Evolutionary conservation across 2,329 filamentous ascomycete genomes (phyloP), one percentile per base, ranked within the genome.

Genomic region (Colletotrichum chrysophilum): DNA sequence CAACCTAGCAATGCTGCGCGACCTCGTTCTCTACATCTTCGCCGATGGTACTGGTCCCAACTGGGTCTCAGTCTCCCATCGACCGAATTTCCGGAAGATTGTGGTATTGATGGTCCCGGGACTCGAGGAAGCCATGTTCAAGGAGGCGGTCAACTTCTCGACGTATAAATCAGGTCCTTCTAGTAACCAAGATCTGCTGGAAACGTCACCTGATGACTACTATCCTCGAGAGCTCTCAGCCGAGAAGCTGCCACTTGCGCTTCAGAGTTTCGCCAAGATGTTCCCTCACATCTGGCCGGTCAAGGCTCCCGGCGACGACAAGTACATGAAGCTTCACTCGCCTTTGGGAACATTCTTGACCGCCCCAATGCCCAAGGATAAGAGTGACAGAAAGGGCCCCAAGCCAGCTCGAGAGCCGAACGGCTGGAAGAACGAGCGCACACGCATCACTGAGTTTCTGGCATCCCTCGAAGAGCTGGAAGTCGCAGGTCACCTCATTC

Each of bases 101-200:
- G 96, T 98, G 34, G 91, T 95, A 55, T 87, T 99, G 78, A 96
- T 98, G 94, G 93, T 98, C 13, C 97, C 97, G 13, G 97, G 97
- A 0, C 86, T 99, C 28, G 96, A 98, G 82, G 91, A 95, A 80
- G 94, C 92, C 77, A 97, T 98, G 94, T 98, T 98, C 85, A 91
- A 94, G 83, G 89, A 91, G 14, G 82, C 85, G 48, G 87, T 89
- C 48, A 85, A 92, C 77, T 89, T 89, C 65, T 81, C 84, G 12
- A 84, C 81, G 2, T 91, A 88, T 80, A 87, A 88, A 58, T 68
- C 72, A 18, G 66, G 66, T 26, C 21, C 75, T 28, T 32, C 52
- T 66, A 69, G 38, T 7, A 26, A 48, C 12, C 71, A 78, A 21
- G 82, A 86, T 28, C 76, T 79, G 76, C 78, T 84, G 16, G 77